phyloP scores from a whole-genome alignment of 352 stramenopile genomes.

The Pythium brassicae region DNA sequence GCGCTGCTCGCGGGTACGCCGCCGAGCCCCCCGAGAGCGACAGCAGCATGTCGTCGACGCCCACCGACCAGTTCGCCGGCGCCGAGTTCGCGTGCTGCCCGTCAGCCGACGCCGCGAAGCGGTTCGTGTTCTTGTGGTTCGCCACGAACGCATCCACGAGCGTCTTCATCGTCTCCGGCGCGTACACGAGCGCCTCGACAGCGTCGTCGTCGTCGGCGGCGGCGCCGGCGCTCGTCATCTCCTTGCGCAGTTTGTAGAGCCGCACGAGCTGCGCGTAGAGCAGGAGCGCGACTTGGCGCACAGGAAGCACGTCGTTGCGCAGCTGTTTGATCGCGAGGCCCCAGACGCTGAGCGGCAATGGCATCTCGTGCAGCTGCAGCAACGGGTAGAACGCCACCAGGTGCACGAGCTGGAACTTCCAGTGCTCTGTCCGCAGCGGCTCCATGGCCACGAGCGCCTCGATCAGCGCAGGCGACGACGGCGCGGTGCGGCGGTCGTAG shows the following conservation, averaged over 20 bases:
- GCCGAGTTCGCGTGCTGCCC: conserved; percentile 62
- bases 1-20: conserved; percentile 43
- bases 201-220: not conserved
- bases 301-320: conserved; percentile 54
- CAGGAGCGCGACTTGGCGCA: conserved; percentile 50
- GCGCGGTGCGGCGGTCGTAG: conserved; percentile 26
- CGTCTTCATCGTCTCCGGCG: conserved; percentile 30
- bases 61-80: conserved; percentile 72
- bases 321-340: conserved; percentile 46
- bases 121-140: conserved; percentile 63
- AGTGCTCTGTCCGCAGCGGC: conserved; percentile 41
- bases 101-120: conserved; percentile 59
- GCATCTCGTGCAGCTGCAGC: conserved; percentile 39
- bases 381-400: conserved; percentile 63
- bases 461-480: conserved; percentile 18
- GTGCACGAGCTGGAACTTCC: conserved; percentile 77
- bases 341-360: conserved; percentile 42
- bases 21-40: conserved; percentile 39
- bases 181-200: conserved; percentile 37
- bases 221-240: not conserved
- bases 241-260: conserved; percentile 26
- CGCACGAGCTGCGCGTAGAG: conserved; percentile 53
- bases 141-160: conserved; percentile 42
- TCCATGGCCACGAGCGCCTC: conserved; percentile 33
- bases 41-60: conserved; percentile 56